A percentile compares a stretch with the other conserved stretches of the same genome.
These are phyloP conservation scores for Torrubiellomyces zombiae DNA, from an alignment of 2,329 filamentous ascomycete species.

Conservation along the genomic window DNA sequence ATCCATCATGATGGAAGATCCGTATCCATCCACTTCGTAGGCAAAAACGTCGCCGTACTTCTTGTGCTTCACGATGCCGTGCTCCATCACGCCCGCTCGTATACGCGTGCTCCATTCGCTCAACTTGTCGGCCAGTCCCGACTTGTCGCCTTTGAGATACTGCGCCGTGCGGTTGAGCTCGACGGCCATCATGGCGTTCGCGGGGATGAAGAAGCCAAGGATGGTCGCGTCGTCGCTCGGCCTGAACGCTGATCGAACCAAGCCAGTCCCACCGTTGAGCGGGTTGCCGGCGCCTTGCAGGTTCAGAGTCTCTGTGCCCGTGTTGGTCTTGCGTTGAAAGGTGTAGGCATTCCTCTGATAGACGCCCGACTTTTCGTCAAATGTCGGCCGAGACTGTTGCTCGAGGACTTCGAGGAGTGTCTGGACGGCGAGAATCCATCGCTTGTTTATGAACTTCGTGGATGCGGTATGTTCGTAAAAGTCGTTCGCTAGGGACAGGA, in stretches of 20 bases:
- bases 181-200: constrained; percentile 90
- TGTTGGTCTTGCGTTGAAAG: constrained; percentile 65
- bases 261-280: constrained; percentile 63
- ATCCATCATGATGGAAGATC: constrained; percentile 70
- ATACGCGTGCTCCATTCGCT: constrained; percentile 46
- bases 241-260: constrained; percentile 82
- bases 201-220: constrained; percentile 84
- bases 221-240: constrained; percentile 93
- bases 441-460: constrained; percentile 56
- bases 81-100: constrained; percentile 61
- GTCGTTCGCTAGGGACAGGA: constrained; percentile 70
- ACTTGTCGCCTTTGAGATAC: constrained; percentile 46
- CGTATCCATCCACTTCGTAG: constrained; percentile 78
- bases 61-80: constrained; percentile 64
- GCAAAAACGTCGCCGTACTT: constrained; percentile 68
- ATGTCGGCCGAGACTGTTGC: constrained; percentile 67
- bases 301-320: constrained; percentile 79
- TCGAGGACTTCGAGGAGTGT: constrained; percentile 58
- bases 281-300: constrained; percentile 81
- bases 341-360: constrained; percentile 67
- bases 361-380: constrained; percentile 46
- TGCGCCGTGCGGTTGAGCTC: constrained; percentile 62
- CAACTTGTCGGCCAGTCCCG: constrained; percentile 34
- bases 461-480: constrained; percentile 70
- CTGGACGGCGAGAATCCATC: constrained; percentile 67